Conservation (phyloP, 2,329 filamentous ascomycete species). For the Colletotrichum cordylinicola region DNA sequence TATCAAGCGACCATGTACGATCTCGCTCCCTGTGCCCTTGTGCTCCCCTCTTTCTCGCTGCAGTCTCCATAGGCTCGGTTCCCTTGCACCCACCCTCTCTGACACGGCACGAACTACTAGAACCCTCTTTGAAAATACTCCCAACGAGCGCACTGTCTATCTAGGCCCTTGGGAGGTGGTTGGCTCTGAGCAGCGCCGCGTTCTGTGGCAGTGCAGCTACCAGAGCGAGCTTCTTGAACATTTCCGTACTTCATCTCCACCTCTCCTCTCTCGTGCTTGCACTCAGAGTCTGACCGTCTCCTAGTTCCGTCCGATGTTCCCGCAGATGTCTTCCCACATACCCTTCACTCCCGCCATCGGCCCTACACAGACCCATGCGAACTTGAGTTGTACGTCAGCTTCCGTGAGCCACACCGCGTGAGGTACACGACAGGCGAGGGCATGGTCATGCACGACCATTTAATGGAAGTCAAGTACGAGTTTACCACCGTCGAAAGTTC, state of each 20-base stretch:
- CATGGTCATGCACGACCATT: conserved; percentile 52
- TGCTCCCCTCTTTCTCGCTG: neutral
- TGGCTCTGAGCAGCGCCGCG: conserved; percentile 50
- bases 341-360: conserved; percentile 55
- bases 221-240: conserved; percentile 58
- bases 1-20: conserved; percentile 60
- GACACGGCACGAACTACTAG: conserved; percentile 32
- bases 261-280: neutral
- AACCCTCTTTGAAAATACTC: conserved; percentile 55
- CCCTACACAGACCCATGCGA: conserved; percentile 55
- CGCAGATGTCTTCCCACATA: conserved; percentile 52
- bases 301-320: conserved; percentile 52
- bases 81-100: neutral
- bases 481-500: conserved; percentile 55
- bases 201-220: conserved; percentile 61
- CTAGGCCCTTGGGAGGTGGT: conserved; percentile 60
- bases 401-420: conserved; percentile 52
- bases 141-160: conserved; percentile 55
- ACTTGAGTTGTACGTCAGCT: conserved; percentile 54
- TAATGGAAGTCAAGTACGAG: conserved; percentile 54
- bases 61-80: neutral
- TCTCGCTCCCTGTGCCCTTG: neutral
- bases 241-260: conserved; percentile 43
- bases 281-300: conserved; percentile 7
- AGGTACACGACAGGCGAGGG: conserved; percentile 54